A percentile compares a stretch with the other conserved stretches of the same genome.
Conservation (phyloP, 1,139 yeast genomes). For the Pichia norvegensis region DNA sequence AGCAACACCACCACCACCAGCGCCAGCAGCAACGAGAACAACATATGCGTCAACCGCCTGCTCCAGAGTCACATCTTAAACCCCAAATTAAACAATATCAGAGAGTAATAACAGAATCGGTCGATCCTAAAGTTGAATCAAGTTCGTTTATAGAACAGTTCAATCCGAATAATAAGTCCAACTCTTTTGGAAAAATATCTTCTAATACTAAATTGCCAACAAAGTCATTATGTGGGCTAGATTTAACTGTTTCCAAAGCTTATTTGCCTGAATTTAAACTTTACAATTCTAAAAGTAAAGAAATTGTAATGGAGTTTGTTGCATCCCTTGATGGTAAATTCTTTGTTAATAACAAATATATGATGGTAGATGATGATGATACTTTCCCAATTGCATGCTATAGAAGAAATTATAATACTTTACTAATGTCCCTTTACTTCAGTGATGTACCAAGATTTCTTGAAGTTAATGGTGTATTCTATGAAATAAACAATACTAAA, state of each 20-base stretch:
- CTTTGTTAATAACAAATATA: constrained; percentile 14
- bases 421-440: constrained; percentile 11
- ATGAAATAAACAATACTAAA: constrained; percentile 9
- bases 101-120: too few species aligned
- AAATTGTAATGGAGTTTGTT: constrained; percentile 1
- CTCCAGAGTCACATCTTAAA: background rate
- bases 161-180: too few species aligned
- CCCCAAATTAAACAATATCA: too few species aligned
- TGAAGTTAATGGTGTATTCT: background rate
- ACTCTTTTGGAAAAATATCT: too few species aligned
- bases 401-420: constrained; percentile 20
- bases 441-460: constrained; percentile 9
- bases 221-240: background rate
- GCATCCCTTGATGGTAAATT: constrained; percentile 23
- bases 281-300: background rate
- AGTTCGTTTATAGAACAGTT: too few species aligned
- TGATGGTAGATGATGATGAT: constrained; percentile 1
- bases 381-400: constrained; percentile 22
- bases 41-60: background rate
- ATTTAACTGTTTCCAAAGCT: background rate
- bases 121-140: too few species aligned
- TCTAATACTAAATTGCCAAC: background rate
- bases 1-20: background rate
- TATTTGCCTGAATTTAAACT: background rate
- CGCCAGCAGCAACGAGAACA: background rate